Conservation (phyloP, 768 basidiomycete species). For the Leccinum sublutescens region DNA sequence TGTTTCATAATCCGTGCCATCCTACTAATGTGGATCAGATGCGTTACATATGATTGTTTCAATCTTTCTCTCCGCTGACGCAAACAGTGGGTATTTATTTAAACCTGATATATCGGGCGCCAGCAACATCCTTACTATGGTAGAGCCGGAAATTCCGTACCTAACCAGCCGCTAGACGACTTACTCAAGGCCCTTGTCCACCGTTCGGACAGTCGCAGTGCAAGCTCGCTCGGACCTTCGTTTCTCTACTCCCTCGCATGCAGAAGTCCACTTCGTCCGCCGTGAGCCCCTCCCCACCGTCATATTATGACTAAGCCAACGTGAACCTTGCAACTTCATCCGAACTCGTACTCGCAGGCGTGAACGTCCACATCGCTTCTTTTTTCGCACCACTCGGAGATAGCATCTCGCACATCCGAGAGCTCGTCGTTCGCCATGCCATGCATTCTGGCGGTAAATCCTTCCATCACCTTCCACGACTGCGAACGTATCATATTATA, state of each 20-base stretch:
- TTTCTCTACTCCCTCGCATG: not conserved
- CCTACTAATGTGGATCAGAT: too few species aligned
- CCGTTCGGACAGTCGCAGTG: not conserved
- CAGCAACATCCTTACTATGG: not conserved
- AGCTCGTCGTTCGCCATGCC: not conserved
- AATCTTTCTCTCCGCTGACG: not conserved
- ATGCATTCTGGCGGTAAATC: not conserved
- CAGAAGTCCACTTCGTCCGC: not conserved
- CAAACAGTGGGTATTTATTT: not conserved
- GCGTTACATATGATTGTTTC: not conserved
- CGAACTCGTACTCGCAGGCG: constrained; percentile 13
- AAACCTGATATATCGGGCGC: not conserved
- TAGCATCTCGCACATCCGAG: constrained; percentile 10
- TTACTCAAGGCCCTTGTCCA: not conserved
- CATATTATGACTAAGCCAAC: constrained; percentile 8
- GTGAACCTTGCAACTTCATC: constrained; percentile 13
- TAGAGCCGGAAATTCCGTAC: too few species aligned
- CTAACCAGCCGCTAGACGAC: not conserved
- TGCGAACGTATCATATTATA: not conserved
- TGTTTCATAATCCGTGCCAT: too few species aligned
- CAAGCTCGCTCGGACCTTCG: not conserved
- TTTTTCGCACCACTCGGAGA: constrained; percentile 7
- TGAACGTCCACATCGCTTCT: constrained; percentile 10
- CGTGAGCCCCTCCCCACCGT: constrained; percentile 9
- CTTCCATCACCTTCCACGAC: constrained; percentile 6